Conservation (phyloP, 2,329 filamentous ascomycete genomes). For the Pseudocercospora ulei region DNA sequence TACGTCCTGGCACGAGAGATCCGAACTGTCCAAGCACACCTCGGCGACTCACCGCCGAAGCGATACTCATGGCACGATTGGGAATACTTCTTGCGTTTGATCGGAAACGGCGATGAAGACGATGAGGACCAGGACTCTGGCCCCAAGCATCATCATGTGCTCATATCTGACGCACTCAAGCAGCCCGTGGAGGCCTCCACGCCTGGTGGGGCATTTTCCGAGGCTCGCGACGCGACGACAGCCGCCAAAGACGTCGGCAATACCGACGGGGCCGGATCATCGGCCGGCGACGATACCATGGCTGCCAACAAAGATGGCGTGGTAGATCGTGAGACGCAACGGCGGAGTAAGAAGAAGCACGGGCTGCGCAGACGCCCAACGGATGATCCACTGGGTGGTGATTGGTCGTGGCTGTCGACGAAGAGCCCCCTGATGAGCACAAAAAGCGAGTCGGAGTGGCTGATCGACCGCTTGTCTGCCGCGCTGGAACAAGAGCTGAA, state of each 20-base stretch:
- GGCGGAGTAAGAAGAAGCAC: conserved; percentile 17
- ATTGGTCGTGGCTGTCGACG: conserved; percentile 66
- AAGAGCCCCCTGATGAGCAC: conserved; percentile 60
- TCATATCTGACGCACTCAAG: conserved; percentile 3
- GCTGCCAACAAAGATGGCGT: conserved; percentile 22
- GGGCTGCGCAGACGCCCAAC: conserved; percentile 17
- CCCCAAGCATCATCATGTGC: conserved; percentile 10
- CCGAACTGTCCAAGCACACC: conserved; percentile 38
- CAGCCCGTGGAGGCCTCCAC: not conserved
- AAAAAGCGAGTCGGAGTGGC: conserved; percentile 62
- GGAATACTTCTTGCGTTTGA: conserved; percentile 43
- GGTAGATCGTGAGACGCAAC: conserved; percentile 20
- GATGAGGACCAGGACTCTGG: conserved; percentile 28
- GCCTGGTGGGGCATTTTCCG: conserved; percentile 6
- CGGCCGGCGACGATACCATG: conserved; percentile 1
- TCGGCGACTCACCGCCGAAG: conserved; percentile 34
- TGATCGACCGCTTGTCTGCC: conserved; percentile 54
- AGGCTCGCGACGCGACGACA: not conserved
- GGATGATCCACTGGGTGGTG: conserved; percentile 23
- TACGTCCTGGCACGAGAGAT: conserved; percentile 42
- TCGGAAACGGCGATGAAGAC: conserved; percentile 39
- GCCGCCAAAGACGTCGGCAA: not conserved
- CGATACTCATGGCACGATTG: conserved; percentile 37
- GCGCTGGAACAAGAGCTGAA: conserved; percentile 47
- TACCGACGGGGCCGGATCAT: not conserved